Conservation (phyloP, 805 yeast genomes). For the Candida qinlingensis region DNA sequence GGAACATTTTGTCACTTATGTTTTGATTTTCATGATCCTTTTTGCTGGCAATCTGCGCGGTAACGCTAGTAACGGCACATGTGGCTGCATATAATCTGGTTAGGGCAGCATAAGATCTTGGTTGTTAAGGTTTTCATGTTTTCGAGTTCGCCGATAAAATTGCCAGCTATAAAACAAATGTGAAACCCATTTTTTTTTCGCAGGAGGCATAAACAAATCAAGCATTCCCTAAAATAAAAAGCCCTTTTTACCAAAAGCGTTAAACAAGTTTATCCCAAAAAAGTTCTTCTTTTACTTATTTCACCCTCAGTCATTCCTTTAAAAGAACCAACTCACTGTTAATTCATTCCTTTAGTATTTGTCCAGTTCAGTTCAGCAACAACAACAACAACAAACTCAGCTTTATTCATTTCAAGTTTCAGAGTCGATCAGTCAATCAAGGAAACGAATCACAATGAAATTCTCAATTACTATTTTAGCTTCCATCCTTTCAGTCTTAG, state of each 20-base stretch:
- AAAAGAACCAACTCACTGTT: not conserved
- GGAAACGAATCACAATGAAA: conserved; percentile 12
- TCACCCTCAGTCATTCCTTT: conserved; percentile 12
- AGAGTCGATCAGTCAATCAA: not conserved
- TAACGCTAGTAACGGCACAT: too few species aligned
- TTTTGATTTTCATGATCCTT: too few species aligned
- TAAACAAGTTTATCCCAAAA: not conserved
- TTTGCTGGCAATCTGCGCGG: too few species aligned
- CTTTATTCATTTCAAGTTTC: not conserved
- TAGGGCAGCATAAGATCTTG: not conserved
- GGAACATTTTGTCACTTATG: too few species aligned
- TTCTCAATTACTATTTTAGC: conserved; percentile 19
- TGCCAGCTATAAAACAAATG: conserved; percentile 6
- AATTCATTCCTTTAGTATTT: not conserved
- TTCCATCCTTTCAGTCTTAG: conserved; percentile 18
- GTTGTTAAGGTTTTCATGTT: not conserved
- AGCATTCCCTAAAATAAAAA: too few species aligned
- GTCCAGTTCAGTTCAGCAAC: not conserved
- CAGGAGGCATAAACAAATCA: not conserved
- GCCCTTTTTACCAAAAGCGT: too few species aligned
- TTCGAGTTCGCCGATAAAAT: not conserved
- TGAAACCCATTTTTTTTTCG: conserved; percentile 7
- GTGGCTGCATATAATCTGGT: not conserved
- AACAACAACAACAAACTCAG: not conserved
- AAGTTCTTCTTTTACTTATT: conserved; percentile 1